A percentile compares a stretch with the other conserved stretches of the same genome.
These are phyloP conservation scores for Podochytrium sp. DNA, from an alignment of 192 early-diverging fungal genomes.

Conservation along the genomic window DNA sequence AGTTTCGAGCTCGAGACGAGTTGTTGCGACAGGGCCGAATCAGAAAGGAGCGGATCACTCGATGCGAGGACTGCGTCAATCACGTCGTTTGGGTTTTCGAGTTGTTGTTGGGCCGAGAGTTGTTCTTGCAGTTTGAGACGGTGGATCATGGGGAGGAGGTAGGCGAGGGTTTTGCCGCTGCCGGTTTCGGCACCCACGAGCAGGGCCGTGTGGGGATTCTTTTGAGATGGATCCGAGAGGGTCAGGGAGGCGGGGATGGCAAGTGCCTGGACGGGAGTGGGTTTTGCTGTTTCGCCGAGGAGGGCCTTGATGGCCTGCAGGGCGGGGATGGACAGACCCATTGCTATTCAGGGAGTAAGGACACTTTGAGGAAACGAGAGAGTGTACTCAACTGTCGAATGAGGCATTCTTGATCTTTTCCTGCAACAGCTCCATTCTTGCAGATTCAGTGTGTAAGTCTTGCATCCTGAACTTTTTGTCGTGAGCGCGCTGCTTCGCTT, in stretches of 20 bases:
- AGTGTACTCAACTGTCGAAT: neutral
- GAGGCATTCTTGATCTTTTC: neutral
- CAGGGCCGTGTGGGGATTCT: conserved; percentile 34
- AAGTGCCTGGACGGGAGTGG: conserved; percentile 85
- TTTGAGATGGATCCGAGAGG: neutral
- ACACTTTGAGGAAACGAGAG: too few species aligned
- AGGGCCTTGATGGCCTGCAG: conserved; percentile 46
- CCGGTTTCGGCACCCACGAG: conserved; percentile 90
- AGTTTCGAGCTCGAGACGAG: conserved; percentile 31
- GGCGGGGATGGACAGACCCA: conserved; percentile 66
- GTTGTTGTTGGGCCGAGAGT: conserved; percentile 33
- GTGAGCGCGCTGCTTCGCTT: neutral
- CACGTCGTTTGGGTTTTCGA: conserved; percentile 20
- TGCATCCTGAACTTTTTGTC: conserved; percentile 26
- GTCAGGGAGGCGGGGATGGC: conserved; percentile 74
- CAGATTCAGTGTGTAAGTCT: neutral
- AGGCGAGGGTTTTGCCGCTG: conserved; percentile 90
- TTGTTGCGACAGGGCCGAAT: neutral
- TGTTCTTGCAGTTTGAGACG: conserved; percentile 71
- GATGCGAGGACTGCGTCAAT: conserved; percentile 13
- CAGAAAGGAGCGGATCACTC: neutral
- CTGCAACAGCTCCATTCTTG: neutral
- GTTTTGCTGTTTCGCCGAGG: conserved; percentile 46
- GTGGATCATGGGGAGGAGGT: conserved; percentile 79
- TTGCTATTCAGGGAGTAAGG: conserved; percentile 59